A percentile compares a stretch with the other conserved stretches of the same genome.
Evolutionary conservation across 1,139 yeast species (phyloP).

Genomic region (Scheffersomyces cryptocercus): DNA sequence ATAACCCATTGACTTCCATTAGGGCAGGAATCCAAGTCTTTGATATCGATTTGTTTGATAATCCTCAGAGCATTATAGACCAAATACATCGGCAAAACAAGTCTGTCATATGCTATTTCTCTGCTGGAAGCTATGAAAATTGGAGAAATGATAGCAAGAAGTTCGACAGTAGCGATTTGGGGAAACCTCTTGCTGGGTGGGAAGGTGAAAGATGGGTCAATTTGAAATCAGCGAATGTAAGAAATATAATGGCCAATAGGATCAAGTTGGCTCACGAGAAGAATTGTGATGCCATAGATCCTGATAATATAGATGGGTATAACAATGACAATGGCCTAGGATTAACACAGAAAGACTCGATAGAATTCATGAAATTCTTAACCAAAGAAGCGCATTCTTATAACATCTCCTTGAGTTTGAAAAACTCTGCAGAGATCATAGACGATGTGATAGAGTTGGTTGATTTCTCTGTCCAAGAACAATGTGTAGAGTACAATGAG

Average conservation of each 20-base stretch:
- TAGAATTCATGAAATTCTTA: conserved; percentile 15
- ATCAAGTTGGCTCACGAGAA: conserved; percentile 17
- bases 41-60: conserved; percentile 21
- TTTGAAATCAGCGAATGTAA: conserved; percentile 13
- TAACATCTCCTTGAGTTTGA: conserved; percentile 17
- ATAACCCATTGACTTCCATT: too few relatives aligned
- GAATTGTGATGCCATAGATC: conserved; percentile 23
- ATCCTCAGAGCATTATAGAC: conserved; percentile 8
- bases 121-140: conserved; percentile 25
- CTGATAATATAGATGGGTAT: conserved; percentile 24
- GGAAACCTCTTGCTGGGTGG: conserved; percentile 22
- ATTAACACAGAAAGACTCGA: conserved; percentile 17
- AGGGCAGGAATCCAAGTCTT: conserved; percentile 3
- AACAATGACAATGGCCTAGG: conserved; percentile 21
- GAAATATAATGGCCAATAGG: conserved; percentile 17
- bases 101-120: conserved; percentile 23
- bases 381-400: conserved; percentile 11
- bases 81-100: conserved; percentile 14
- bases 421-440: conserved; percentile 21
- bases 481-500: conserved; percentile 20
- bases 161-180: conserved; percentile 16
- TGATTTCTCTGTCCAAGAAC: conserved; percentile 22
- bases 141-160: conserved; percentile 19
- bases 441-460: conserved; percentile 12
- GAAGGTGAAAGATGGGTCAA: conserved; percentile 23